Evolutionary conservation across 805 yeast genomes (phyloP).

Genomic region (Ogataea nakhonphanomensis): DNA sequence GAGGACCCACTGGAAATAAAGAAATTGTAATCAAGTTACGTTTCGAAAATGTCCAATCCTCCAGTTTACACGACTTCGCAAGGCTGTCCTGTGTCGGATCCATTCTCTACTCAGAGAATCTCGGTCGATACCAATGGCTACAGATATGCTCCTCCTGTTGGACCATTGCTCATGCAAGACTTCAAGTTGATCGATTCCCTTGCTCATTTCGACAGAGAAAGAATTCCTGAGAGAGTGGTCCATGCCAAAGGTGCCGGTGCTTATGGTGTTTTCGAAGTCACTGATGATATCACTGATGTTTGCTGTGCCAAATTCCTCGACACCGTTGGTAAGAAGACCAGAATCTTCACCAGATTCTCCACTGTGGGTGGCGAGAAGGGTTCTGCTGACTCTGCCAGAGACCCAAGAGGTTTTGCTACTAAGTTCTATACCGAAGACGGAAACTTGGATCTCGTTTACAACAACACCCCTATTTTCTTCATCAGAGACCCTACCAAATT

Average conservation of each 20-base stretch:
- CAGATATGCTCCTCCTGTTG: constrained; percentile 37
- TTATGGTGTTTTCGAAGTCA: constrained; percentile 79
- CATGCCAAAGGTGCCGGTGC: constrained; percentile 96
- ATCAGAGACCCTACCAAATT: constrained; percentile 82
- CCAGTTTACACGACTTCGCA: constrained; percentile 68
- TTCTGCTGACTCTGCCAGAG: constrained; percentile 79
- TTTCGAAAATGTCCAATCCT: constrained; percentile 34
- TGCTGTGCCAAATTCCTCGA: constrained; percentile 68
- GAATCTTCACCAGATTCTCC: constrained; percentile 70
- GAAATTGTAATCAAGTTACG: background rate
- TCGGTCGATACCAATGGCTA: constrained; percentile 45
- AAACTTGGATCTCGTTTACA: constrained; percentile 78
- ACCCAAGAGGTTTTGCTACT: constrained; percentile 81
- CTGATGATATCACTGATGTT: constrained; percentile 77
- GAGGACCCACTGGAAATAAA: background rate
- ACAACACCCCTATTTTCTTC: constrained; percentile 84
- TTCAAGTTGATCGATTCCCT: constrained; percentile 74
- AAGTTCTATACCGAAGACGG: constrained; percentile 84
- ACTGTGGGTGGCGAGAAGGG: constrained; percentile 87
- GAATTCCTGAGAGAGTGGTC: constrained; percentile 90
- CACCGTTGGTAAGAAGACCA: constrained; percentile 76
- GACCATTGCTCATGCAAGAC: constrained; percentile 80
- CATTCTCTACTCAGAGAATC: constrained; percentile 73
- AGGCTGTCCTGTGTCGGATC: constrained; percentile 74
- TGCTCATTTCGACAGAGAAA: constrained; percentile 85